phyloP scores from a whole-genome alignment of 345 rosid species.

The Gossypium sturtianum region DNA sequence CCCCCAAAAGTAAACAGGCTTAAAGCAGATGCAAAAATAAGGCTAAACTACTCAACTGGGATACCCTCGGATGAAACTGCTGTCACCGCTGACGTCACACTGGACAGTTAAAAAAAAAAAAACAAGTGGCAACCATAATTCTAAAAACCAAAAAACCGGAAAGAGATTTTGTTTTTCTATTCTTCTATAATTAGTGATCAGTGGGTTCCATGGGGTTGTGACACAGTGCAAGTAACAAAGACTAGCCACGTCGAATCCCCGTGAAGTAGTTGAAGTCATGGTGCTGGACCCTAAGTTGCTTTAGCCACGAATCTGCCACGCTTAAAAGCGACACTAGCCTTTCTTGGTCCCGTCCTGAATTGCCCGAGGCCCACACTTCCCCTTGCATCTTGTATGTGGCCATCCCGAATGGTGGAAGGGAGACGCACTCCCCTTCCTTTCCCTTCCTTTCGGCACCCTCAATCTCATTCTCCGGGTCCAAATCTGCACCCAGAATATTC shows the following conservation, averaged over 20 bases:
- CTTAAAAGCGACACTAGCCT: conserved; percentile 71
- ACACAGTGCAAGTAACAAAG: background rate
- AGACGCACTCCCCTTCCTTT: conserved; percentile 56
- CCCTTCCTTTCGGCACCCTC: conserved; percentile 39
- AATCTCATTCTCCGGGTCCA: conserved; percentile 60
- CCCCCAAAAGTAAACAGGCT: background rate
- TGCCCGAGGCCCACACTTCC: conserved; percentile 74
- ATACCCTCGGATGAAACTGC: background rate
- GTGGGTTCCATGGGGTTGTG: conserved; percentile 7
- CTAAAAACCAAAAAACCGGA: conserved; percentile 2
- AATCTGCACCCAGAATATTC: conserved; percentile 31
- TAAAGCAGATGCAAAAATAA: background rate
- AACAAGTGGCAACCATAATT: conserved; percentile 15
- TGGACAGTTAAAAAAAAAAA: background rate
- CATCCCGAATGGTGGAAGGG: conserved; percentile 73
- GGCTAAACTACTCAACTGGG: background rate
- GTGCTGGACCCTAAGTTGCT: conserved; percentile 92
- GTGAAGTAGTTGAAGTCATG: conserved; percentile 91
- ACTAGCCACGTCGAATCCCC: conserved; percentile 60
- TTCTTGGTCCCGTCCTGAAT: conserved; percentile 71
- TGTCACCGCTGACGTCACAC: conserved; percentile 3
- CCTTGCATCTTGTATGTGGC: conserved; percentile 99
- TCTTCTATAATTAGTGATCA: background rate
- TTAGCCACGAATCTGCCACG: conserved; percentile 98
- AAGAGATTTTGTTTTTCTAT: conserved; percentile 5